Conservation (phyloP, 768 basidiomycete genomes). For the Trametes elegans region DNA sequence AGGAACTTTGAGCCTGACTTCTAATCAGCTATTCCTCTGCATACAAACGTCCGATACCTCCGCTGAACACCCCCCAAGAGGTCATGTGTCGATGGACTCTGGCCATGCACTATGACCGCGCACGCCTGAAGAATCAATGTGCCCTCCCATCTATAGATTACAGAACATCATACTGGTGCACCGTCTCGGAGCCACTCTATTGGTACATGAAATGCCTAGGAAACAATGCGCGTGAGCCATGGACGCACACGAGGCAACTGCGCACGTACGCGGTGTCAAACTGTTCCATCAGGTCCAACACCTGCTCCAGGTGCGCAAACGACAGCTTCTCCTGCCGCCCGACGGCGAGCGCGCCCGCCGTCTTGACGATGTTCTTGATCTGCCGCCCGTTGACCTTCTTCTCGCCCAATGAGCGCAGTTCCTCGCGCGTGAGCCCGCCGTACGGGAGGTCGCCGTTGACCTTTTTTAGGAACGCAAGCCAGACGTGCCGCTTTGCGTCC, state of each 20-base stretch:
- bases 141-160: background rate
- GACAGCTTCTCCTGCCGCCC: slow-evolving; percentile 45
- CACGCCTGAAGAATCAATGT: background rate
- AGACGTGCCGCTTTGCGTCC: slow-evolving; percentile 56
- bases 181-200: background rate
- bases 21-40: too few relatives aligned
- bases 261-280: slow-evolving; percentile 36
- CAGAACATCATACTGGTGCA: background rate
- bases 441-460: slow-evolving; percentile 25
- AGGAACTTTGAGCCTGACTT: too few relatives aligned
- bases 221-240: background rate
- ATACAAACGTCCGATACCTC: background rate
- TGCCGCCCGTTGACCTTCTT: slow-evolving; percentile 60
- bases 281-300: slow-evolving; percentile 61
- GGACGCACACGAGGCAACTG: background rate
- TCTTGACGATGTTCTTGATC: slow-evolving; percentile 69
- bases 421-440: slow-evolving; percentile 36
- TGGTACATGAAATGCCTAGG: slow-evolving; percentile 20
- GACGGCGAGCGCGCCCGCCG: slow-evolving; percentile 57
- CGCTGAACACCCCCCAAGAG: background rate
- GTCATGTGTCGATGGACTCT: slow-evolving; percentile 3
- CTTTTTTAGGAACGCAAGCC: slow-evolving; percentile 58
- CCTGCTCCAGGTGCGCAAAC: slow-evolving; percentile 53
- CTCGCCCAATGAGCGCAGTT: slow-evolving; percentile 47
- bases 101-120: background rate